Base-by-base conservation (phyloP, 345 rosid genomes). In the Corymbia maculata region DNA sequence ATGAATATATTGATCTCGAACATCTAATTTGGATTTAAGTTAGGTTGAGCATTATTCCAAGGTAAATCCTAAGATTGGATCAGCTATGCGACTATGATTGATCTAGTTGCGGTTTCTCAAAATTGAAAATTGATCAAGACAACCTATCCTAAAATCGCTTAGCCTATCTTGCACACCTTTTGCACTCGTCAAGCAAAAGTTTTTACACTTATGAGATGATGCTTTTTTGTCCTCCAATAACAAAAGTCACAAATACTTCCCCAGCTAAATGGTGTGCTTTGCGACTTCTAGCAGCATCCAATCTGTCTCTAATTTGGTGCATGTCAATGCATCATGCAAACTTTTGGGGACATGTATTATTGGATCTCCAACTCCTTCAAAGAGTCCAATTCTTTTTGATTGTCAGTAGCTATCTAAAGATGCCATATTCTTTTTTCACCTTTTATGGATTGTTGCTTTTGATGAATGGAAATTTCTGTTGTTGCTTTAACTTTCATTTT, bases 231-330 rank as follows among this genome's bases (percentile, higher is more conserved):
- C 26, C 16, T 28, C 2, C 28, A 28, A 28, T 14, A 61, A 15
- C 8, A 0, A 61, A 61, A 61, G 16, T 12, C 68, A 28, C 68
- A 61, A 61, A 11, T 15, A 28, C 32, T 7, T 61, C 7, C 68
- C 16, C 12, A 6, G 32, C 28, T 61, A 15, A 61, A 28, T 28
- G 68, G 13, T 28, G 68, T 61, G 68, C 68, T 61, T 13, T 28
- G 15, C 13, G 26, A 28, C 28, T 61, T 61, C 3, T 61, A 6
- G 13, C 13, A 7, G 16, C 68, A 28, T 11, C 7, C 5, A 61
- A 61, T 28, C 0, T 61, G 1, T 1, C 0, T 28, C 32, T 30
- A 28, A 28, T 15, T 61, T 2, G 1, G 68, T 28, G 16, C 2
- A 61, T 61, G 7, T 30, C 0, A 0, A 5, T 8, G 11, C 68